A percentile compares a stretch with the other conserved stretches of the same genome.
Conservation (phyloP, 202 grass and related monocot genomes). For the Musa balbisiana region DNA sequence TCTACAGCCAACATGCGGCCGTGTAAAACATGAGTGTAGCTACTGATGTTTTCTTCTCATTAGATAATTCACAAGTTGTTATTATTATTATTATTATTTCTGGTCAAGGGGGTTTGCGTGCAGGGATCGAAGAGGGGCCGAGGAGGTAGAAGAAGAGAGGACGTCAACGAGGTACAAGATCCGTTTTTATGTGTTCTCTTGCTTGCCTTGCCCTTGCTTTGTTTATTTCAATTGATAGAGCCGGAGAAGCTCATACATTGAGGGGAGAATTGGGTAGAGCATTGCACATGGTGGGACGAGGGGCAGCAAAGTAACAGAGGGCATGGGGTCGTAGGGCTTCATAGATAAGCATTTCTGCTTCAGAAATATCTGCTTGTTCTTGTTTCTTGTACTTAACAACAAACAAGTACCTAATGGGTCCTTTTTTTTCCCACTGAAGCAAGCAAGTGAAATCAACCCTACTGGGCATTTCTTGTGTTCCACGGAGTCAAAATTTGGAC, state of each 20-base stretch:
- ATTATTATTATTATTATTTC: conserved; percentile 5
- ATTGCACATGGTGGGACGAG: conserved; percentile 6
- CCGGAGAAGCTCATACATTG: neutral
- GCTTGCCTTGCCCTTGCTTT: neutral
- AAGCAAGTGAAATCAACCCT: conserved; percentile 4
- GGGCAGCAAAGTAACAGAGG: neutral
- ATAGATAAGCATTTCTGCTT: neutral
- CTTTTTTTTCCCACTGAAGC: neutral
- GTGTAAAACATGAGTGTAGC: neutral
- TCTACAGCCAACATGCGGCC: neutral
- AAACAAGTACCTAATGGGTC: conserved; percentile 1
- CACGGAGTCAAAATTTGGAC: neutral
- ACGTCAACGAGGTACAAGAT: conserved; percentile 12
- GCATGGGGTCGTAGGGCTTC: neutral
- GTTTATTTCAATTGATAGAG: neutral
- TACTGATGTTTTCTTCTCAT: neutral
- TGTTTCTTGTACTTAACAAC: conserved; percentile 4
- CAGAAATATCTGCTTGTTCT: neutral
- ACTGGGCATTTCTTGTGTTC: neutral
- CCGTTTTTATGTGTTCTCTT: conserved; percentile 13
- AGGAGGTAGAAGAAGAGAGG: neutral
- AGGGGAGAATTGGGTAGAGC: neutral
- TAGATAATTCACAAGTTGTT: neutral
- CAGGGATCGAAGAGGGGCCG: conserved; percentile 6
- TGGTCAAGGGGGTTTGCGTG: conserved; percentile 29